These are phyloP conservation scores for Mariannaea elegans DNA, from an alignment of 2,329 filamentous ascomycete species.

Conservation along the genomic window DNA sequence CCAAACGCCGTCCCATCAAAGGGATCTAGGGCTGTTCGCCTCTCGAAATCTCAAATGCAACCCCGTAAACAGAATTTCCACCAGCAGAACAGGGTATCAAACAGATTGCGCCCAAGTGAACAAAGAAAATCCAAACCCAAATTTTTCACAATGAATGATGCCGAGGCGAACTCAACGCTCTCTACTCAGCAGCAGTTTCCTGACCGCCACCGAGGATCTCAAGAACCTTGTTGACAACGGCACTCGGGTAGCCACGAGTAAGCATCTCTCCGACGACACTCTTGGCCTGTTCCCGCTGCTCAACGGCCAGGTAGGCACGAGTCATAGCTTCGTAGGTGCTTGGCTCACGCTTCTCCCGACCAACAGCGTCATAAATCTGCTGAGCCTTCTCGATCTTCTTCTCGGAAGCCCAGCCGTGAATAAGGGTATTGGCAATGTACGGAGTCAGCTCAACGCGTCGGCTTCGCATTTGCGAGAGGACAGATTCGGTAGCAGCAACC, in stretches of 20 bases:
- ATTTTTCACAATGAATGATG: conserved; percentile 16
- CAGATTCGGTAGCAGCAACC: conserved; percentile 76
- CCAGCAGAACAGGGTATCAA: conserved; percentile 45
- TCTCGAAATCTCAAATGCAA: conserved; percentile 31
- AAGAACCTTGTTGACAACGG: conserved; percentile 92
- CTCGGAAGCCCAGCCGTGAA: conserved; percentile 93
- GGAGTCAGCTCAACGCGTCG: conserved; percentile 86
- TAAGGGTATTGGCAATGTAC: conserved; percentile 98
- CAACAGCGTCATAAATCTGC: conserved; percentile 81
- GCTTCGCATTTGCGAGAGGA: conserved; percentile 79
- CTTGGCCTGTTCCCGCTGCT: conserved; percentile 81
- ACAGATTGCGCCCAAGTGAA: conserved; percentile 36
- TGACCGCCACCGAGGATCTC: conserved; percentile 79
- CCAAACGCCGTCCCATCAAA: conserved; percentile 41
- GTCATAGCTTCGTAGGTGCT: conserved; percentile 99
- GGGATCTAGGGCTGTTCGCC: conserved; percentile 30
- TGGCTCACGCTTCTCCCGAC: conserved; percentile 83
- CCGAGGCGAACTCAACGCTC: neutral
- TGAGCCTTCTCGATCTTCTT: conserved; percentile 82
- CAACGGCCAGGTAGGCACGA: conserved; percentile 85
- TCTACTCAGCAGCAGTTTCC: conserved; percentile 44
- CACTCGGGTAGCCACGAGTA: conserved; percentile 86
- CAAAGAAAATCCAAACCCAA: conserved; percentile 37
- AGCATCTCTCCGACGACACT: conserved; percentile 89
- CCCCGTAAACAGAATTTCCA: conserved; percentile 33